Conservation (phyloP, 164 flowering plant genomes). For the Kalanchoe fedtschenkoi region DNA sequence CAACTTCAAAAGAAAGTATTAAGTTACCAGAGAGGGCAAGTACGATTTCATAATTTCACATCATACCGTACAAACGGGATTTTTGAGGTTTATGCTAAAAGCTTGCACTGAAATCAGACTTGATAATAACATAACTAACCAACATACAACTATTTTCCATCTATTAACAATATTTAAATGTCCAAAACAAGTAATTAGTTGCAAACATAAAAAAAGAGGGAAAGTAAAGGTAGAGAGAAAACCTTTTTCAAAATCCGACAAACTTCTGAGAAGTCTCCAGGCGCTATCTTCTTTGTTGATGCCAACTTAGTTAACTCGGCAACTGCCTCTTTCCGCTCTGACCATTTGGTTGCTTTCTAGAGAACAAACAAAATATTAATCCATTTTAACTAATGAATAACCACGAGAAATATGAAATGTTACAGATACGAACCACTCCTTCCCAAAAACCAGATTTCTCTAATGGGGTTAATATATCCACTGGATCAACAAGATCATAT, state of each 20-base stretch:
- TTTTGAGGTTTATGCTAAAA: too few relatives aligned
- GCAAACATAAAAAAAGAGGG: neutral
- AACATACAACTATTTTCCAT: too few relatives aligned
- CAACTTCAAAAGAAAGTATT: too few relatives aligned
- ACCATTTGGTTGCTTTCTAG: conserved; percentile 97
- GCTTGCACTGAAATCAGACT: too few relatives aligned
- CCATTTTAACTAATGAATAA: neutral
- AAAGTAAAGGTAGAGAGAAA: neutral
- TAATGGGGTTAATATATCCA: conserved; percentile 84
- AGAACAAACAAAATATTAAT: conserved; percentile 4
- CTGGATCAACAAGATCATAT: conserved; percentile 97
- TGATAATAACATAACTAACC: too few relatives aligned
- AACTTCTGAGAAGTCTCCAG: conserved; percentile 92
- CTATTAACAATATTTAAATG: too few relatives aligned
- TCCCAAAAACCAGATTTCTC: conserved; percentile 99
- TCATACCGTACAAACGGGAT: too few relatives aligned
- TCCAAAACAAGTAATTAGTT: neutral
- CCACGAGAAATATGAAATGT: neutral
- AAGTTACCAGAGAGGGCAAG: too few relatives aligned
- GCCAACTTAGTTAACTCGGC: conserved; percentile 91
- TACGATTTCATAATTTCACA: too few relatives aligned
- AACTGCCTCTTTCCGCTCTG: conserved; percentile 92
- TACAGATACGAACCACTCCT: conserved; percentile 73
- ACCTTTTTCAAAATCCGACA: conserved; percentile 93
- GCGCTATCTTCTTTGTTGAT: conserved; percentile 80